Evolutionary conservation across 1,284 basidiomycete species (phyloP).

Genomic region (Pseudozyma hubeiensis): DNA sequence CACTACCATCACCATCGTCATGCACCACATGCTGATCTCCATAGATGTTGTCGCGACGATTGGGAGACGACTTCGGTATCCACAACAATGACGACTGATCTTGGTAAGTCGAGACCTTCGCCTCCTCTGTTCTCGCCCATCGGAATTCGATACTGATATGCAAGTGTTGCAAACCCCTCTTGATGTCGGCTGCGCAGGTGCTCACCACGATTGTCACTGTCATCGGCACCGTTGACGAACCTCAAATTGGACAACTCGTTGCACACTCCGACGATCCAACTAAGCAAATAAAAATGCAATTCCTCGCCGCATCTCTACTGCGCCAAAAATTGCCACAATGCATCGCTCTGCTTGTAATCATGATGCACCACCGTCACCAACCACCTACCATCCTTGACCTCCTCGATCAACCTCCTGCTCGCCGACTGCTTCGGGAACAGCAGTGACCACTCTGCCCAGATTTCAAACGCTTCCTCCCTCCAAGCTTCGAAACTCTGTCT

Average conservation of each 20-base stretch:
- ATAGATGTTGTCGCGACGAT: constrained; percentile 10
- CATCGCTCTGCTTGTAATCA: constrained; percentile 85
- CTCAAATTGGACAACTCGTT: too few species aligned
- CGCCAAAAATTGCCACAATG: constrained; percentile 75
- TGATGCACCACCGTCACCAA: constrained; percentile 93
- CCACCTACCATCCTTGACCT: constrained; percentile 82
- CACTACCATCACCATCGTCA: constrained; percentile 2
- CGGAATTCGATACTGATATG: too few species aligned
- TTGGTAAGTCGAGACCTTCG: not conserved
- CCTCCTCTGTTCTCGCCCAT: too few species aligned
- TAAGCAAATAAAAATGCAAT: not conserved
- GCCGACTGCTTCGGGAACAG: constrained; percentile 82
- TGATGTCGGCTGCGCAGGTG: not conserved
- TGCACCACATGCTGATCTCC: not conserved
- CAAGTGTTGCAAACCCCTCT: too few species aligned
- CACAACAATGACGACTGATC: constrained; percentile 8
- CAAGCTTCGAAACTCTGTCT: constrained; percentile 71
- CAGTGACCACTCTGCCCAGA: constrained; percentile 94
- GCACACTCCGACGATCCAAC: too few species aligned
- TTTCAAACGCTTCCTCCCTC: constrained; percentile 92
- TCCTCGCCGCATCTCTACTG: constrained; percentile 5
- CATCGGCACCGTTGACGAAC: constrained; percentile 1
- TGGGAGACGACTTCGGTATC: constrained; percentile 29
- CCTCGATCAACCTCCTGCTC: constrained; percentile 80
- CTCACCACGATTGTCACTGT: constrained; percentile 7